A percentile compares a stretch with the other conserved stretches of the same genome.
These are phyloP conservation scores for Colletotrichum endophyticum DNA, from an alignment of 2,329 filamentous ascomycete genomes.

Conservation along the genomic window DNA sequence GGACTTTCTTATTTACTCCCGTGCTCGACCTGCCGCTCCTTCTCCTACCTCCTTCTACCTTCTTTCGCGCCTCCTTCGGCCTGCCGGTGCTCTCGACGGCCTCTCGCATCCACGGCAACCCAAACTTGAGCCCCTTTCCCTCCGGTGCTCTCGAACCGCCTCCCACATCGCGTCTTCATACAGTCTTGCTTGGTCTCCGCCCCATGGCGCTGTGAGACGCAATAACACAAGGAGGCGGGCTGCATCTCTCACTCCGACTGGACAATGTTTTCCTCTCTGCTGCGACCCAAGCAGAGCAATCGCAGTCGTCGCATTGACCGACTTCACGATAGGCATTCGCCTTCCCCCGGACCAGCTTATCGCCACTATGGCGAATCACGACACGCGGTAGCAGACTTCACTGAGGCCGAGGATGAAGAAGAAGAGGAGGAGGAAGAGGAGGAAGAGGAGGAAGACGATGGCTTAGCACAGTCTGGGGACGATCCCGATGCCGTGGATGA, in stretches of 20 bases:
- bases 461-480: constrained; percentile 15
- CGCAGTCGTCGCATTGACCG: constrained; percentile 17
- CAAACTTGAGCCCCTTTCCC: not conserved
- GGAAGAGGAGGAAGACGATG: constrained; percentile 34
- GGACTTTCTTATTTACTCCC: constrained; percentile 4
- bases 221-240: constrained; percentile 14
- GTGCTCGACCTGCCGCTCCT: not conserved
- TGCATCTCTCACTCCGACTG: constrained; percentile 13
- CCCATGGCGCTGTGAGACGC: constrained; percentile 18
- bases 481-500: constrained; percentile 41
- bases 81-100: not conserved
- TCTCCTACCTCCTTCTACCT: not conserved
- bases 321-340: constrained; percentile 10
- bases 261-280: constrained; percentile 24
- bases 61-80: not conserved
- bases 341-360: constrained; percentile 21
- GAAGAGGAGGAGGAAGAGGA: constrained; percentile 47
- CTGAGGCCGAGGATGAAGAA: constrained; percentile 63
- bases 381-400: constrained; percentile 69
- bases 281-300: constrained; percentile 22
- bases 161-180: not conserved
- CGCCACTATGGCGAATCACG: constrained; percentile 39
- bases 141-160: not conserved
- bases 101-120: not conserved
- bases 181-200: not conserved